Base-by-base conservation (phyloP, 2,329 filamentous ascomycete genomes). In the Exophiala sp. region DNA sequence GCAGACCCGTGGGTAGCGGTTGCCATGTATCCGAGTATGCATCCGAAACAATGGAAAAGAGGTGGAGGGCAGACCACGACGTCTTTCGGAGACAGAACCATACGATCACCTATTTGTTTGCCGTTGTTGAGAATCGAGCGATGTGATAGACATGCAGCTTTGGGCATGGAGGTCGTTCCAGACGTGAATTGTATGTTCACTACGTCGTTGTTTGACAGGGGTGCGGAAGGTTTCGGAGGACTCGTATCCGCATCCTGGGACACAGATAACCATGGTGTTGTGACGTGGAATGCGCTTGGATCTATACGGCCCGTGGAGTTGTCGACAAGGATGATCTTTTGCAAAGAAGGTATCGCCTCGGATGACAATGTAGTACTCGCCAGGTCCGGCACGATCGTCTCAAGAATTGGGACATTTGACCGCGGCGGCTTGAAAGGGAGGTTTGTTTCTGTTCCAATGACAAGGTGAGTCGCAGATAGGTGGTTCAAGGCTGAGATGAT, bases 111-210 rank as follows among this genome's bases (percentile, higher is more conserved):
- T 62, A 97, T 95, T 51, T 91, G 83, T 24, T 81, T 78, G 32
- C 91, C 94, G 67, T 97, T 97, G 72, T 97, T 99, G 57, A 99
- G 78, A 60, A 97, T 92, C n/a, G 81, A 86, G 2, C 79, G 80
- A 72, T 97, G 92, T 0, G 83, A 86, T 32, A 99, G 80, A 75
- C 91, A 95, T 1, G 92, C 92, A 0, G 94, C 94, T 73, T 97
- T 97, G 18, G 91, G 92, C 65, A 82, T 78, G 0, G 88, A 89
- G 0, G 94, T 97, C 0, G 94, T 97, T n/a, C 92, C 94, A 0
- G 87, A 92, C 0, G 94, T 99, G 74, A 97, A 97, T 70, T 97
- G 92, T 60, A 97, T 96, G 68, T 96, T 97, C 62, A 95, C 86
- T 2, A 87, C 84, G 47, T 97, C 92, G 18, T 47, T n/a, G 34